Conservation (phyloP, 495 filamentous ascomycete species). For the Xanthoparmelia taractica region DNA sequence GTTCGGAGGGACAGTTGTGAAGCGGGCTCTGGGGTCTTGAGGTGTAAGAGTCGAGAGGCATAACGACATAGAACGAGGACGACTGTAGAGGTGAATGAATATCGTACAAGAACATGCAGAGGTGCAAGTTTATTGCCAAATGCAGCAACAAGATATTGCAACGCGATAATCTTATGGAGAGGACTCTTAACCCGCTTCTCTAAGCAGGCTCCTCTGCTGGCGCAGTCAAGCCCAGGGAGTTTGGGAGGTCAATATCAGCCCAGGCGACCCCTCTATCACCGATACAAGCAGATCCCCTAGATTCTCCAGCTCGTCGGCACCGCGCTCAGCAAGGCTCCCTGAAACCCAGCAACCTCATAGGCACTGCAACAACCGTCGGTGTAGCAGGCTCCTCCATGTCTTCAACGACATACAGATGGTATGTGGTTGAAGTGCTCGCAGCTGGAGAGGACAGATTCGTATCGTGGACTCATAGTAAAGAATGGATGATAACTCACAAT, state of each 20-base stretch:
- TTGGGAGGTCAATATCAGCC: no score
- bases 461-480: neutral
- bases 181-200: no score
- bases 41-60: neutral
- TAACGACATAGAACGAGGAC: neutral
- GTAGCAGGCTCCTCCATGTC: neutral
- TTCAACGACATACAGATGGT: no score
- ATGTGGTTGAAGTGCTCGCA: neutral
- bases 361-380: neutral
- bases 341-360: neutral
- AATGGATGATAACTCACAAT: no score
- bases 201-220: no score
- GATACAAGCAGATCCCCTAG: no score
- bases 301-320: neutral
- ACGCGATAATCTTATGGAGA: no score
- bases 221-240: no score
- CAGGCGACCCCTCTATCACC: no score
- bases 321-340: neutral
- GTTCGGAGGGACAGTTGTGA: conserved; percentile 20
- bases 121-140: no score
- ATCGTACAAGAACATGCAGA: no score
- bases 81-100: neutral
- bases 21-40: conserved; percentile 8
- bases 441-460: neutral
- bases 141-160: no score